These are phyloP conservation scores for Citeromyces matritensis DNA, from an alignment of 805 yeast genomes.

Conservation along the genomic window DNA sequence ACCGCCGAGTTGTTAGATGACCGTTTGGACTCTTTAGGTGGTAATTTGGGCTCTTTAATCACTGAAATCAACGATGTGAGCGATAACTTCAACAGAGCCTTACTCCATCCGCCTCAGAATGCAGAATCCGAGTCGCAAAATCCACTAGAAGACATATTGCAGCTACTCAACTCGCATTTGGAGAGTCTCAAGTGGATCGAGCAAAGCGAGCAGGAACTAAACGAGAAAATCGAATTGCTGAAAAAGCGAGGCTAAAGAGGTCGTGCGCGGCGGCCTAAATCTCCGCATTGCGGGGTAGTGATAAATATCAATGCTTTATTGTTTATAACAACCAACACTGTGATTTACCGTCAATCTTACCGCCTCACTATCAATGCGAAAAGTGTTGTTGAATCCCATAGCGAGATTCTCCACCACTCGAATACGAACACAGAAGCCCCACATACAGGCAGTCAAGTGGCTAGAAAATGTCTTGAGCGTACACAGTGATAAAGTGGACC, in stretches of 20 bases:
- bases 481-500: no score
- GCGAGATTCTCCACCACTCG: no score
- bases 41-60: constrained; percentile 60
- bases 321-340: no score
- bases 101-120: constrained; percentile 12
- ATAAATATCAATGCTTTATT: background rate
- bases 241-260: constrained; percentile 5
- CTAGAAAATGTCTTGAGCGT: no score
- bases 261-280: background rate
- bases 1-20: constrained; percentile 78
- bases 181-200: constrained; percentile 85
- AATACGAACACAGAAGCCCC: no score
- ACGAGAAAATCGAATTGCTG: constrained; percentile 40
- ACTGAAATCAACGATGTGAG: constrained; percentile 75
- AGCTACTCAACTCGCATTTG: constrained; percentile 73
- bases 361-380: no score
- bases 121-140: constrained; percentile 16
- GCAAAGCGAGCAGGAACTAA: constrained; percentile 50
- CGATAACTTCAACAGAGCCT: constrained; percentile 60
- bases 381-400: no score
- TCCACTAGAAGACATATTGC: constrained; percentile 56
- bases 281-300: background rate
- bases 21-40: constrained; percentile 63
- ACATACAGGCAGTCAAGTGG: no score
- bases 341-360: no score